Conservation (phyloP, 345 rosid genomes). For the Eucalyptus marginata region DNA sequence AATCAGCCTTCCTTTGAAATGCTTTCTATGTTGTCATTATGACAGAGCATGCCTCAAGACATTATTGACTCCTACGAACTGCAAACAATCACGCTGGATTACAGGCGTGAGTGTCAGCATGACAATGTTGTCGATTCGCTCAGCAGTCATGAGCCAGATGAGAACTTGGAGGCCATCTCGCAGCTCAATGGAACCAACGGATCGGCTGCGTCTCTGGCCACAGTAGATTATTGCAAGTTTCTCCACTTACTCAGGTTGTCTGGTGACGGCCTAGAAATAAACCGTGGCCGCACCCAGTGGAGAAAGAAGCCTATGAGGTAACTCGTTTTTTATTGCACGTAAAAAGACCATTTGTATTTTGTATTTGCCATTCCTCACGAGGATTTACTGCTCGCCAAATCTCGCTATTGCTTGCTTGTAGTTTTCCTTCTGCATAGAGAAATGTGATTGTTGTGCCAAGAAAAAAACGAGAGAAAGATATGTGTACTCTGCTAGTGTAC, state of each 20-base stretch:
- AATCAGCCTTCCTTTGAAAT: background rate
- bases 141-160: slow-evolving; percentile 29
- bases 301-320: slow-evolving; percentile 53
- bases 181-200: slow-evolving; percentile 44
- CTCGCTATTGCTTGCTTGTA: background rate
- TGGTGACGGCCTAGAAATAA: slow-evolving; percentile 57
- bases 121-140: slow-evolving; percentile 78
- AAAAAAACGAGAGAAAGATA: background rate
- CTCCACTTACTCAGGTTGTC: slow-evolving; percentile 72
- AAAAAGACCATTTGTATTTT: background rate
- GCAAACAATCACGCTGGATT: slow-evolving; percentile 70
- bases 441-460: background rate
- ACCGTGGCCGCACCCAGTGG: slow-evolving; percentile 45
- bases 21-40: background rate
- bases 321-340: background rate
- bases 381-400: background rate
- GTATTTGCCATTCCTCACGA: background rate
- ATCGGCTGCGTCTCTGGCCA: slow-evolving; percentile 11
- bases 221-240: slow-evolving; percentile 21
- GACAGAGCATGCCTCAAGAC: slow-evolving; percentile 91
- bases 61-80: slow-evolving; percentile 76
- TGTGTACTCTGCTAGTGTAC: too few species aligned
- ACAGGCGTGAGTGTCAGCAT: slow-evolving; percentile 82
- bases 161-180: slow-evolving; percentile 8
- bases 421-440: background rate